Conservation (phyloP, 2,329 filamentous ascomycete genomes). For the Pseudogymnoascus sp. region DNA sequence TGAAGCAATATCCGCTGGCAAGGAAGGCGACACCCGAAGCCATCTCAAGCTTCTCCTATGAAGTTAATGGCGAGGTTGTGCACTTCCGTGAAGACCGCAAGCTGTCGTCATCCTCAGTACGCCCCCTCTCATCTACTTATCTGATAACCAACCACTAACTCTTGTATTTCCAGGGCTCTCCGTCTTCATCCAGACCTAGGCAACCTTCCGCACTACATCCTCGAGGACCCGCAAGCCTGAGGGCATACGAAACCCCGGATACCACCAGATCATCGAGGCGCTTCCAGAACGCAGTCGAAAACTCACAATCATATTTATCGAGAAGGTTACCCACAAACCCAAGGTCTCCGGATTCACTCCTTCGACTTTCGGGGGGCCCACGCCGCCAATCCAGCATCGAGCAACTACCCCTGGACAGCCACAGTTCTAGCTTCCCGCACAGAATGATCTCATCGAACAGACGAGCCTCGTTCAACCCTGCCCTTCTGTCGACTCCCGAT, state of each 20-base stretch:
- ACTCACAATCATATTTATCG: not conserved
- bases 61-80: slow-evolving; percentile 54
- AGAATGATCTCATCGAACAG: slow-evolving; percentile 11
- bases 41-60: slow-evolving; percentile 70
- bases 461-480: slow-evolving; percentile 13
- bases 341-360: slow-evolving; percentile 4
- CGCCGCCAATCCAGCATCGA: not conserved
- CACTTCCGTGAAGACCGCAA: slow-evolving; percentile 55
- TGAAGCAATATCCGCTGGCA: slow-evolving; percentile 85
- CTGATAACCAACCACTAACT: not conserved
- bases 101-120: slow-evolving; percentile 4
- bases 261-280: slow-evolving; percentile 1
- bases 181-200: not conserved
- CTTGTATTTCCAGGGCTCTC: not conserved
- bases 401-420: slow-evolving; percentile 13
- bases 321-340: not conserved
- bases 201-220: not conserved
- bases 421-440: not conserved
- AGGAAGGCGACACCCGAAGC: slow-evolving; percentile 72
- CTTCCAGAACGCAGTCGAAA: not conserved
- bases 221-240: not conserved
- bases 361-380: not conserved
- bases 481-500: slow-evolving; percentile 51
- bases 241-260: slow-evolving; percentile 2
- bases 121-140: not conserved